Base-by-base conservation (phyloP, 2,329 filamentous ascomycete species). In the Fusarium multiceps region DNA sequence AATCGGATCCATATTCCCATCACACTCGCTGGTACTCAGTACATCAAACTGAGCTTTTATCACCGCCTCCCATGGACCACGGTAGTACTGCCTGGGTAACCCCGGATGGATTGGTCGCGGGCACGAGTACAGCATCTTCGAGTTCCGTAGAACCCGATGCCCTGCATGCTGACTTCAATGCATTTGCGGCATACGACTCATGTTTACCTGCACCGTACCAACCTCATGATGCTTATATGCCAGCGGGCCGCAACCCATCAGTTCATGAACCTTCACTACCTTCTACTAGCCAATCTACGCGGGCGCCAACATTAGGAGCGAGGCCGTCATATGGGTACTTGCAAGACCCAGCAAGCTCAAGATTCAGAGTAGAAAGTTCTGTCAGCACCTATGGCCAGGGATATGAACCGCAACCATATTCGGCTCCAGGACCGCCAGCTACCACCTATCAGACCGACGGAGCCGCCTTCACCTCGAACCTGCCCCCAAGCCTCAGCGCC, bases 81-180 rank as follows among this genome's bases (percentile, higher is more conserved):
- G 72, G 68, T 28, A 70, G 63, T 56, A 50, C 80, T 48, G 79
- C 81, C 48, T 87, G 85, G 85, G 77, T 74, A 66, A 80, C 79
- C 37, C 71, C 80, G 25, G 71, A 78, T 34, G 71, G 80, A 43
- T 77, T 85, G 62, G 81, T 83, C 27, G 75, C 81, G 27, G 73
- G 71, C 14, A 67, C 74, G 12, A 64, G 71, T 23, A 55, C 71
- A 30, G 59, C 78, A 21, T 78, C 82, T 41, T 80, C 80, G 4
- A 80, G 81, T 6, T 76, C 82, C 47, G 77, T 79, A 58, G 80
- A 83, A 65, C 80, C 84, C 55, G 84, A 81, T 69, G 80, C 85
- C 30, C 75, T 87, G 59, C 80, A 84, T 34, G 75, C 82, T 37
- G 85, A 86, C 47, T 88, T 87, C 73, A 83, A 85, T 71, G 76